Conservation (phyloP, 345 rosid species). For the Populus euphratica region DNA sequence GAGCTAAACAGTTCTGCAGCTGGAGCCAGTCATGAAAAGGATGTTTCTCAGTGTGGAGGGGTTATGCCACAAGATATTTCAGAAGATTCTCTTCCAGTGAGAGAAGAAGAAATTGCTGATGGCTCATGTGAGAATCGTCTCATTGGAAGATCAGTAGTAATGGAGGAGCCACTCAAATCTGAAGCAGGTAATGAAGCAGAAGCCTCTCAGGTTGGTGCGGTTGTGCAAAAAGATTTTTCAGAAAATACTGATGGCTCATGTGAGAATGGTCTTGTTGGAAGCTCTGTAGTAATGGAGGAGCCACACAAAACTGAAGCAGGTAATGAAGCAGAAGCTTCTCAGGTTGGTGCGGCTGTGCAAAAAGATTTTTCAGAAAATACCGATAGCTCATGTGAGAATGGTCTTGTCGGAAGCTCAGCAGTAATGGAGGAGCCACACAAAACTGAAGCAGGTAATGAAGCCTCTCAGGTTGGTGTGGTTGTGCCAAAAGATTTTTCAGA, state of each 20-base stretch:
- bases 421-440: not conserved
- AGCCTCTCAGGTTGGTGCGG: slow-evolving; percentile 19
- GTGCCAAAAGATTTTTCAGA: slow-evolving; percentile 17
- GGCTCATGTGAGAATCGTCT: not conserved
- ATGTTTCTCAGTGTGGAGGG: slow-evolving; percentile 8
- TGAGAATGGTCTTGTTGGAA: slow-evolving; percentile 1
- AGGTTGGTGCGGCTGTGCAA: slow-evolving; percentile 21
- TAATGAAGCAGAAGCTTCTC: slow-evolving; percentile 5
- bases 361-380: slow-evolving; percentile 13
- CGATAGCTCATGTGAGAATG: slow-evolving; percentile 5
- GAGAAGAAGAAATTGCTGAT: slow-evolving; percentile 12
- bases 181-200: slow-evolving; percentile 5
- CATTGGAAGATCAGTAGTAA: not conserved
- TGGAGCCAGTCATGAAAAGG: slow-evolving; percentile 11
- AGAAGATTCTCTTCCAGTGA: slow-evolving; percentile 1
- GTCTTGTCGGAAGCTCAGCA: not conserved
- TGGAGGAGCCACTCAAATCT: not conserved
- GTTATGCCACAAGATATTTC: not conserved
- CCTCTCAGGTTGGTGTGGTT: slow-evolving; percentile 18
- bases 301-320: not conserved
- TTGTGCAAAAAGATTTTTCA: slow-evolving; percentile 14
- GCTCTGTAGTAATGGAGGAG: not conserved
- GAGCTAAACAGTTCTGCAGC: not conserved
- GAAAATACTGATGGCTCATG: slow-evolving; percentile 5
- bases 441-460: slow-evolving; percentile 7